Evolutionary conservation across 2,329 filamentous ascomycete species (phyloP).

Genomic region (Hymenoscyphus fraxineus): DNA sequence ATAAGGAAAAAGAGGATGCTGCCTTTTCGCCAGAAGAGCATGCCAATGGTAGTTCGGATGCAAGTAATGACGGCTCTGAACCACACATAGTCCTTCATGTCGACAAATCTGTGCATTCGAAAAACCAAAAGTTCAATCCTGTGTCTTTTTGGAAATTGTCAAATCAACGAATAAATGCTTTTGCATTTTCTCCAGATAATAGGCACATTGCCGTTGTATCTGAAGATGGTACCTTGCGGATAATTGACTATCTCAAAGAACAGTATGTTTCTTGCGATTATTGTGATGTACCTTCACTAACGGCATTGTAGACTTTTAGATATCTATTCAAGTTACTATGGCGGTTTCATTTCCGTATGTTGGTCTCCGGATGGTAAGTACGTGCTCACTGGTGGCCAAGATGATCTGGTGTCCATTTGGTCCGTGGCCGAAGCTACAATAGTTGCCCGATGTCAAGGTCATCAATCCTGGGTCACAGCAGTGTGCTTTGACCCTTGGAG

Average conservation of each 20-base stretch:
- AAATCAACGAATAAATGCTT: conserved; percentile 84
- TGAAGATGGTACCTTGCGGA: conserved; percentile 83
- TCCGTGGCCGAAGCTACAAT: conserved; percentile 77
- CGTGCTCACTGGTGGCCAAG: conserved; percentile 89
- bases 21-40: conserved; percentile 70
- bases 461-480: conserved; percentile 91
- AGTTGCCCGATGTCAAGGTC: conserved; percentile 88
- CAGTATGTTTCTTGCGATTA: conserved; percentile 53
- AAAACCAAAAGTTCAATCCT: conserved; percentile 89
- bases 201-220: conserved; percentile 84
- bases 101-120: conserved; percentile 87
- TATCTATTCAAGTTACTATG: conserved; percentile 88
- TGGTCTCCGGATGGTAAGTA: conserved; percentile 98
- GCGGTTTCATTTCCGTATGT: conserved; percentile 85
- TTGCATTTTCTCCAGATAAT: conserved; percentile 87
- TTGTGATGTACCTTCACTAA: conserved; percentile 16
- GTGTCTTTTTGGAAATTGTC: conserved; percentile 90
- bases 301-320: conserved; percentile 64
- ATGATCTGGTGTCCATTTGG: conserved; percentile 96
- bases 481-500: conserved; percentile 97
- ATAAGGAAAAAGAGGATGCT: conserved; percentile 93
- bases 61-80: conserved; percentile 31
- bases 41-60: conserved; percentile 30
- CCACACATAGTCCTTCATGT: conserved; percentile 58
- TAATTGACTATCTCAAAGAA: conserved; percentile 90